Percentiles rank a stretch among this genome's conserved stretches.
phyloP scores from a whole-genome alignment of 257 asterid species.

The Cruciata laevipes region DNA sequence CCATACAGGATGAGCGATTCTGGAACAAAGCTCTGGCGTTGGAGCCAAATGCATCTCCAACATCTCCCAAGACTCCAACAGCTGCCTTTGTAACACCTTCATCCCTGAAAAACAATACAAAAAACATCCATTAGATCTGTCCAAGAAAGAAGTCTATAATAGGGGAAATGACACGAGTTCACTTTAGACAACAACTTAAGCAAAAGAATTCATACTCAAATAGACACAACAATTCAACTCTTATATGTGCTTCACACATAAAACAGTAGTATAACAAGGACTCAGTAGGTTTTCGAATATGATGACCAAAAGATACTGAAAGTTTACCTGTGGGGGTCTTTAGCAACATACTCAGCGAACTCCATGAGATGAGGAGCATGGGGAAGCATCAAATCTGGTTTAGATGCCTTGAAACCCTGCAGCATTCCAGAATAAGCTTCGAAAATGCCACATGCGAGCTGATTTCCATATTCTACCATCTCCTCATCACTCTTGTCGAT shows the following conservation, averaged over 20 bases:
- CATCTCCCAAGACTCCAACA: conserved; percentile 81
- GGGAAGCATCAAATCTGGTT: conserved; percentile 60
- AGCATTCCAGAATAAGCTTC: conserved; percentile 87
- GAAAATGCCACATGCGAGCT: conserved; percentile 64
- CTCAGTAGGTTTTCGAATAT: not conserved
- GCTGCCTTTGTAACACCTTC: conserved; percentile 73
- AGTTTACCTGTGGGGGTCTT: conserved; percentile 52
- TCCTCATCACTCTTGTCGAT: conserved; percentile 59
- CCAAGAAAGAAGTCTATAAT: not conserved
- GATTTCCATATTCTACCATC: conserved; percentile 69
- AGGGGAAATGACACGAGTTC: not conserved
- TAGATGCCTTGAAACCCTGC: conserved; percentile 71
- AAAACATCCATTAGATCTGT: conserved; percentile 9
- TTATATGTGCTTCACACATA: no score
- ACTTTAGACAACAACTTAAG: not conserved
- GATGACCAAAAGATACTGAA: not conserved
- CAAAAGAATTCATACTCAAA: not conserved
- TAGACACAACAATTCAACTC: not conserved
- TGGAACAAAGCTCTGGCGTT: conserved; percentile 46
- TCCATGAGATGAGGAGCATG: conserved; percentile 70
- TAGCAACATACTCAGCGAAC: conserved; percentile 62
- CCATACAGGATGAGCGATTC: conserved; percentile 41
- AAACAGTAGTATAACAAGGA: not conserved
- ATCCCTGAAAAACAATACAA: conserved; percentile 42
- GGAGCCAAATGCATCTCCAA: conserved; percentile 81